A percentile compares a stretch with the other conserved stretches of the same genome.
Conservation (phyloP, 805 yeast species). For the Ogataea paradorogensis region DNA sequence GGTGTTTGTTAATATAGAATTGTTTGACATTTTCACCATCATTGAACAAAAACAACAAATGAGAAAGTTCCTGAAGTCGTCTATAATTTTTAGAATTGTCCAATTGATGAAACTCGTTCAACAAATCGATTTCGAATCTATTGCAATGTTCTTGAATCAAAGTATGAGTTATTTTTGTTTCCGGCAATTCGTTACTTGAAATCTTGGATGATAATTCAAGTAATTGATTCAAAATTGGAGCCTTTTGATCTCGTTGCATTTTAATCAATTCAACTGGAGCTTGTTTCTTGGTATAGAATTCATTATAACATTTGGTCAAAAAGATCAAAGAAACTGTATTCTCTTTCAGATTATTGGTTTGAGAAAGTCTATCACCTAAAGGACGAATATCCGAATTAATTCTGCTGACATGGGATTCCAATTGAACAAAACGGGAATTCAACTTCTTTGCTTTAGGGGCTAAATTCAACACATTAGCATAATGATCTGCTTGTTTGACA, state of each 20-base stretch:
- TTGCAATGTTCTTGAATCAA: slow-evolving; percentile 72
- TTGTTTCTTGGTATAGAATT: slow-evolving; percentile 60
- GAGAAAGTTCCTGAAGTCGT: slow-evolving; percentile 75
- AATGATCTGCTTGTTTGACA: slow-evolving; percentile 62
- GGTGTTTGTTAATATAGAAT: slow-evolving; percentile 77
- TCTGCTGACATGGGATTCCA: slow-evolving; percentile 53
- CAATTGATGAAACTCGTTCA: slow-evolving; percentile 71
- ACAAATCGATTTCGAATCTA: slow-evolving; percentile 65
- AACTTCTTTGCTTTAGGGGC: slow-evolving; percentile 41
- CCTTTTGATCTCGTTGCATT: slow-evolving; percentile 47
- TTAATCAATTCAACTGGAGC: slow-evolving; percentile 56
- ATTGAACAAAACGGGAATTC: slow-evolving; percentile 44
- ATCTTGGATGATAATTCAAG: slow-evolving; percentile 63
- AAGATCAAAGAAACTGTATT: slow-evolving; percentile 70
- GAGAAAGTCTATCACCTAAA: slow-evolving; percentile 63
- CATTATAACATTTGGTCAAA: slow-evolving; percentile 71
- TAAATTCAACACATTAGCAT: slow-evolving; percentile 58
- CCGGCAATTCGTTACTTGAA: slow-evolving; percentile 50
- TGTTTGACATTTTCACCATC: slow-evolving; percentile 82
- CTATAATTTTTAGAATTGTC: slow-evolving; percentile 64
- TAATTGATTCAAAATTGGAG: slow-evolving; percentile 63
- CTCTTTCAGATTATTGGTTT: slow-evolving; percentile 69
- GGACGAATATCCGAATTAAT: slow-evolving; percentile 64
- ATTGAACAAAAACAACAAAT: slow-evolving; percentile 72
- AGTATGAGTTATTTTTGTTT: slow-evolving; percentile 33